Percentiles rank a stretch among this genome's conserved stretches.
phyloP scores from a whole-genome alignment of 1,284 basidiomycete genomes.

The Marasmius sp. region DNA sequence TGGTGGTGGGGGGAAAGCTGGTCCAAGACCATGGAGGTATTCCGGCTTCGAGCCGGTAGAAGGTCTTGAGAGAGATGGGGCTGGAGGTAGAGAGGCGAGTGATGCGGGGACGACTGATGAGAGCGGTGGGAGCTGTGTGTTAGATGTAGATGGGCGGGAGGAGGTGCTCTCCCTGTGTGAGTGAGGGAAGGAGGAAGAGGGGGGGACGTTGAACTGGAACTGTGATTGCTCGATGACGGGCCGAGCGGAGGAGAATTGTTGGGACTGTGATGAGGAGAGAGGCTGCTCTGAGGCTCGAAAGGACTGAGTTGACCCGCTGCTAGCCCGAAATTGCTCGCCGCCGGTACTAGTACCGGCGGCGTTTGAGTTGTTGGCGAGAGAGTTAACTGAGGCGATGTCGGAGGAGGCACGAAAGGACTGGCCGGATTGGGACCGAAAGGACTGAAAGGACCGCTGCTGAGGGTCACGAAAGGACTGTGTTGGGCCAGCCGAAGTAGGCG shows the following conservation, averaged over 20 bases:
- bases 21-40: background rate
- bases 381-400: background rate
- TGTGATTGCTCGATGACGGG: slow-evolving; percentile 1
- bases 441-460: background rate
- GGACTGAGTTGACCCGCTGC: slow-evolving; percentile 10
- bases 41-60: slow-evolving; percentile 16
- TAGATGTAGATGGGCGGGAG: slow-evolving; percentile 16
- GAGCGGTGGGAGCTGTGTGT: slow-evolving; percentile 16
- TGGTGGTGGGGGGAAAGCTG: background rate
- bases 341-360: slow-evolving; percentile 1
- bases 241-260: slow-evolving; percentile 13
- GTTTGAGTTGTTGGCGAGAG: background rate
- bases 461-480: background rate
- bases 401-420: slow-evolving; percentile 1
- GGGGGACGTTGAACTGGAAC: slow-evolving; percentile 9
- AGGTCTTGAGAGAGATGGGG: background rate
- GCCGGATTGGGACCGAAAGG: background rate
- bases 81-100: background rate
- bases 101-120: slow-evolving; percentile 15
- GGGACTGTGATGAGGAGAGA: slow-evolving; percentile 6
- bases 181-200: slow-evolving; percentile 3
- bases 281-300: slow-evolving; percentile 12
- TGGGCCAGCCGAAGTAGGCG: background rate
- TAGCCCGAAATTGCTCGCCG: slow-evolving; percentile 5
- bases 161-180: background rate